Conservation (phyloP, 2,329 filamentous ascomycete genomes). For the Fusarium nygamai region DNA sequence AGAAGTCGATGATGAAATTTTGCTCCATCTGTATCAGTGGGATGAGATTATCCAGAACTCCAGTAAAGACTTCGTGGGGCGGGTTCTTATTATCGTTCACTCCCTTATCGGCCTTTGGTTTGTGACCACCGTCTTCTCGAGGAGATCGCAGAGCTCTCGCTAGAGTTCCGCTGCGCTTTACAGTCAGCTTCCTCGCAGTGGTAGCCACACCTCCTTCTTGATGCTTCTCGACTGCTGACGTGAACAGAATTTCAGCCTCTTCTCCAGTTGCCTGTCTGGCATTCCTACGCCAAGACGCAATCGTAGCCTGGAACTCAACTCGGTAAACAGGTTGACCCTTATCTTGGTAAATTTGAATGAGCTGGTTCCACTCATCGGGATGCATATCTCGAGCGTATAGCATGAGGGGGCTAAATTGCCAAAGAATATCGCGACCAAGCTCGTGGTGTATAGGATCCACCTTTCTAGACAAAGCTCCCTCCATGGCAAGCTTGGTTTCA, state of each 20-base stretch:
- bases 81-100: constrained; percentile 72
- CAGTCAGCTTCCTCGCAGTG: constrained; percentile 88
- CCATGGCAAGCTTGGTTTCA: constrained; percentile 72
- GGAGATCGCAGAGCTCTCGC: constrained; percentile 77
- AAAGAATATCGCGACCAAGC: constrained; percentile 76
- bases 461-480: constrained; percentile 70
- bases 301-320: constrained; percentile 81
- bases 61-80: constrained; percentile 83
- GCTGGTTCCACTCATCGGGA: constrained; percentile 79
- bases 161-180: constrained; percentile 91
- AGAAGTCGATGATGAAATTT: constrained; percentile 97
- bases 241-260: constrained; percentile 88
- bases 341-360: constrained; percentile 83
- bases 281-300: constrained; percentile 81
- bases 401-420: constrained; percentile 88
- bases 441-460: constrained; percentile 78
- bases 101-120: constrained; percentile 65
- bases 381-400: constrained; percentile 91
- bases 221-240: constrained; percentile 84
- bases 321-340: constrained; percentile 81
- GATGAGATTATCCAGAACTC: constrained; percentile 82
- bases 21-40: constrained; percentile 91
- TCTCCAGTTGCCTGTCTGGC: constrained; percentile 79
- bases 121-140: constrained; percentile 67
- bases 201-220: constrained; percentile 76